Evolutionary conservation across 2,329 filamentous ascomycete species (phyloP).

Genomic region (Thyridium curvatum): DNA sequence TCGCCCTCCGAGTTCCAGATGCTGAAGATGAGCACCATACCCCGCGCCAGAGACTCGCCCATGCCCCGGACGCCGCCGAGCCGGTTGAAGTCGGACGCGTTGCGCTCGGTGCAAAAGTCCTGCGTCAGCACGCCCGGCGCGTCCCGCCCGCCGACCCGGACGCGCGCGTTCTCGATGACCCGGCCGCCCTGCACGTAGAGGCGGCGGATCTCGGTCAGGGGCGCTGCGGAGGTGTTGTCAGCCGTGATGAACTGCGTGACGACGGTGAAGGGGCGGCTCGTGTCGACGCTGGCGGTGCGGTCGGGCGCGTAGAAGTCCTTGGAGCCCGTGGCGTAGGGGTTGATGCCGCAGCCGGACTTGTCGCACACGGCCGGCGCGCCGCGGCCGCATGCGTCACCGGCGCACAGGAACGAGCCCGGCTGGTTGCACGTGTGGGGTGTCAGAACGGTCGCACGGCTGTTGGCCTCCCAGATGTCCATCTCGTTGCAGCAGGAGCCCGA

Average conservation of each 20-base stretch:
- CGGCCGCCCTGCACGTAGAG: conserved; percentile 41
- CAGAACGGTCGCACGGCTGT: conserved; percentile 26
- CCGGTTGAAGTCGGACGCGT: conserved; percentile 16
- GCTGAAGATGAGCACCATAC: conserved; percentile 47
- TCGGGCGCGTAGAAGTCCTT: conserved; percentile 16
- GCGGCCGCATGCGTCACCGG: conserved; percentile 18
- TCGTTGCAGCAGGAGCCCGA: conserved; percentile 36
- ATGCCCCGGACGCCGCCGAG: conserved; percentile 18
- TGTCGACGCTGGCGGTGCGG: conserved; percentile 15
- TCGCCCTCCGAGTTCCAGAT: conserved; percentile 49
- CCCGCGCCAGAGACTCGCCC: conserved; percentile 32
- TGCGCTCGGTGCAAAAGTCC: conserved; percentile 10
- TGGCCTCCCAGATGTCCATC: conserved; percentile 40
- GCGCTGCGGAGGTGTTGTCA: conserved; percentile 13
- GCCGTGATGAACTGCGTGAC: conserved; percentile 40
- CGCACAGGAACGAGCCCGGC: conserved; percentile 25
- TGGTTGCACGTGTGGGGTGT: conserved; percentile 34
- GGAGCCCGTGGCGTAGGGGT: conserved; percentile 23
- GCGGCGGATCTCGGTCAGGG: conserved; percentile 37
- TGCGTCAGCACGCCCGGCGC: conserved; percentile 10
- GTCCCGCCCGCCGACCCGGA: conserved; percentile 6
- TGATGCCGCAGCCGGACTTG: conserved; percentile 23
- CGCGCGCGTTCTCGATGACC: conserved; percentile 29
- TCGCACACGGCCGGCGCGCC: conserved; percentile 19
- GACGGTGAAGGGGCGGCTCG: conserved; percentile 24